Evolutionary conservation across 345 rosid genomes (phyloP).

Genomic region (Eucalyptus marginata): DNA sequence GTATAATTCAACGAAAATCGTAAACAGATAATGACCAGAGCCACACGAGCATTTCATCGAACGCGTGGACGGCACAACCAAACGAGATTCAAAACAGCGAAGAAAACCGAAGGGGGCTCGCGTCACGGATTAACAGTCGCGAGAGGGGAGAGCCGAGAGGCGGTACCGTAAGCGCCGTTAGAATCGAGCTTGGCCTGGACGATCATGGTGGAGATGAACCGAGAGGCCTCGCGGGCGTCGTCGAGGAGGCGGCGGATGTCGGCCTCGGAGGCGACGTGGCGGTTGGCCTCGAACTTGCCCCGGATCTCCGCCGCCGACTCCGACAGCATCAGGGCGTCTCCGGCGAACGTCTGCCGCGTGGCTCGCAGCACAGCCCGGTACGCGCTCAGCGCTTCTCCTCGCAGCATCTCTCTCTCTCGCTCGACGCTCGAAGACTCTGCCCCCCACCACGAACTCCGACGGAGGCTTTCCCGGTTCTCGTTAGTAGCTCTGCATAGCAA

Average conservation of each 20-base stretch:
- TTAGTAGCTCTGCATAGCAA: not conserved
- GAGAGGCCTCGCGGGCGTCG: constrained; percentile 74
- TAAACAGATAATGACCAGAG: not conserved
- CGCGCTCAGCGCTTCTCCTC: constrained; percentile 42
- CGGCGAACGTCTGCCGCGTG: constrained; percentile 13
- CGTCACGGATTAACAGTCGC: not conserved
- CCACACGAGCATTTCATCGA: constrained; percentile 11
- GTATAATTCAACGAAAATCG: not conserved
- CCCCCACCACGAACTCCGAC: not conserved
- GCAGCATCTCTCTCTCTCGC: constrained; percentile 9
- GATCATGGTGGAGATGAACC: constrained; percentile 79
- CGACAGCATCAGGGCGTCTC: too few species aligned
- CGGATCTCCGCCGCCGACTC: constrained; percentile 11
- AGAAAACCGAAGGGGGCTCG: too few species aligned
- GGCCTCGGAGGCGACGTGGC: constrained; percentile 39
- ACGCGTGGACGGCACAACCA: constrained; percentile 7
- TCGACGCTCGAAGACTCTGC: not conserved
- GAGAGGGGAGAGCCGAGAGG: not conserved
- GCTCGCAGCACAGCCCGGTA: constrained; percentile 65
- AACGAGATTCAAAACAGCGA: not conserved
- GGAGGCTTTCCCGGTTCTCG: not conserved
- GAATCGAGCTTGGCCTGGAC: constrained; percentile 89
- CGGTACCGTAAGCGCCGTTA: constrained; percentile 72
- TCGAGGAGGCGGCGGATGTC: constrained; percentile 65
- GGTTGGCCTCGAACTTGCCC: constrained; percentile 72